Evolutionary conservation across 352 stramenopile species (phyloP).

Genomic region (Phytophthora sojae): DNA sequence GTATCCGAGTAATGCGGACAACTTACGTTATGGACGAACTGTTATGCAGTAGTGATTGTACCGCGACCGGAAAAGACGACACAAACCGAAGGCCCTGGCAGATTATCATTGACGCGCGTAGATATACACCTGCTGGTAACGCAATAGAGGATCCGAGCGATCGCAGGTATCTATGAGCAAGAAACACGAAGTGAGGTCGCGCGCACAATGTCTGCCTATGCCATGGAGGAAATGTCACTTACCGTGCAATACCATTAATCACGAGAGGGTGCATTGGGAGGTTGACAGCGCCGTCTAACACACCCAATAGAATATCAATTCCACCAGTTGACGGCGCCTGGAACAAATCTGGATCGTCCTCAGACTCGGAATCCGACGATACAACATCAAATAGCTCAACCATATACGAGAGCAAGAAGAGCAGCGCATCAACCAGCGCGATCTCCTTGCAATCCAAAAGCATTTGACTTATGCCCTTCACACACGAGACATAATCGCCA

Average conservation of each 20-base stretch:
- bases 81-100: slow-evolving; percentile 58
- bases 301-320: slow-evolving; percentile 60
- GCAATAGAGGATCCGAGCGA: slow-evolving; percentile 63
- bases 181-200: slow-evolving; percentile 7
- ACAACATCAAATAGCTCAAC: slow-evolving; percentile 87
- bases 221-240: background rate
- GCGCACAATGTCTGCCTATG: background rate
- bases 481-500: slow-evolving; percentile 59
- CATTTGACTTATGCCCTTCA: slow-evolving; percentile 67
- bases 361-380: slow-evolving; percentile 72
- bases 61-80: slow-evolving; percentile 49
- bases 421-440: slow-evolving; percentile 67
- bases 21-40: slow-evolving; percentile 65
- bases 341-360: slow-evolving; percentile 44
- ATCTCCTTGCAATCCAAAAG: slow-evolving; percentile 57
- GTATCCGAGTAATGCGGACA: background rate
- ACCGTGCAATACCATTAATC: slow-evolving; percentile 66
- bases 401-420: slow-evolving; percentile 79
- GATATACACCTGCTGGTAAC: slow-evolving; percentile 55
- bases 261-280: slow-evolving; percentile 71
- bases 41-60: slow-evolving; percentile 59
- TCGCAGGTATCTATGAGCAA: slow-evolving; percentile 63
- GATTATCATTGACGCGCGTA: slow-evolving; percentile 52
- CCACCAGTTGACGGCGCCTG: slow-evolving; percentile 46
- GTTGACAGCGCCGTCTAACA: slow-evolving; percentile 49